These are phyloP conservation scores for Mortierella sp. DNA, from an alignment of 371 early-diverging fungal species.

Conservation along the genomic window DNA sequence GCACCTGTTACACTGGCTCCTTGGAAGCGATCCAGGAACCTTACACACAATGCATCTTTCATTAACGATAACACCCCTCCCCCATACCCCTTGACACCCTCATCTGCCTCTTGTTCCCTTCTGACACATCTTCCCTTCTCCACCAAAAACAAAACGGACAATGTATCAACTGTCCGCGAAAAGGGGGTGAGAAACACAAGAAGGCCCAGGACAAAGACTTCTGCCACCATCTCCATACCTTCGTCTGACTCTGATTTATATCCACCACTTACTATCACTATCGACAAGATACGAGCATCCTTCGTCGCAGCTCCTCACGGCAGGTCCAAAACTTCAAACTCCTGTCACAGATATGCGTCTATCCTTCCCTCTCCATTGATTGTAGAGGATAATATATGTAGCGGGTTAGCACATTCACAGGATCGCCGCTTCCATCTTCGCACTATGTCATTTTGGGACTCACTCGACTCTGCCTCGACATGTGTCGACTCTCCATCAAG, in stretches of 20 bases:
- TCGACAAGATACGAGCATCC: neutral
- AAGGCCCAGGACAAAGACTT: neutral
- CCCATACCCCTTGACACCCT: neutral
- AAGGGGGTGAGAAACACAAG: neutral
- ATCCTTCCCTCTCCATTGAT: slow-evolving; percentile 4
- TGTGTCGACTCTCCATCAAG: slow-evolving; percentile 13
- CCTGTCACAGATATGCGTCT: slow-evolving; percentile 5
- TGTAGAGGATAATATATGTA: neutral
- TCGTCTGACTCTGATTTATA: neutral
- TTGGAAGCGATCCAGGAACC: slow-evolving; percentile 2
- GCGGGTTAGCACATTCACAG: neutral
- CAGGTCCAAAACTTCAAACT: neutral
- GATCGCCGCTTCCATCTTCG: neutral
- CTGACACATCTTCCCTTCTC: neutral
- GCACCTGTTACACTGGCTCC: neutral
- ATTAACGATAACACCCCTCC: neutral
- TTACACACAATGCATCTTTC: neutral
- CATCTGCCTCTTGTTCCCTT: neutral
- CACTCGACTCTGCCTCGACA: slow-evolving; percentile 9
- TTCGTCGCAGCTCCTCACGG: neutral
- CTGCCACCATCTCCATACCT: neutral
- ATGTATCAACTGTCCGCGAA: neutral
- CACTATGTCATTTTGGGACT: slow-evolving; percentile 6
- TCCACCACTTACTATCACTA: neutral
- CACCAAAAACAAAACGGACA: neutral